These are phyloP conservation scores for Persicaria maculosa DNA, from an alignment of 148 eudicot genomes.

Conservation along the genomic window DNA sequence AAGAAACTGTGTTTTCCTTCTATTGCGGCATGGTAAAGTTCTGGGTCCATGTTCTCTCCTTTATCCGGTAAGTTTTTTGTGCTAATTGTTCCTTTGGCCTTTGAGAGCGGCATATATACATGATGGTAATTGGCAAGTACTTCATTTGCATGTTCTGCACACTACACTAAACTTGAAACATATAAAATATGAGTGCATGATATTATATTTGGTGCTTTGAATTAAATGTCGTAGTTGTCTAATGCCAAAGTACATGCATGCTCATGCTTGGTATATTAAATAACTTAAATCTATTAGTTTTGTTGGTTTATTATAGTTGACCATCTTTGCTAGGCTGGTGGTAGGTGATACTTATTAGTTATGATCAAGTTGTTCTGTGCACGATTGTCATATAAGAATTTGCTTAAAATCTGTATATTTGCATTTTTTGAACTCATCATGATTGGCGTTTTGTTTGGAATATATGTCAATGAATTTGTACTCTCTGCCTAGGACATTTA, in stretches of 20 bases:
- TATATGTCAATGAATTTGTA: too few relatives aligned
- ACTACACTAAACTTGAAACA: not conserved
- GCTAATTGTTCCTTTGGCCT: not conserved
- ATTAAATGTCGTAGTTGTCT: not conserved
- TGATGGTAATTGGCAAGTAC: not conserved
- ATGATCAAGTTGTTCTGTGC: conserved; percentile 7
- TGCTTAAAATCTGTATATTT: not conserved
- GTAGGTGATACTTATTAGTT: not conserved
- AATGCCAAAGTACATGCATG: conserved; percentile 5
- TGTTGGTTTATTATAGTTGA: conserved; percentile 5
- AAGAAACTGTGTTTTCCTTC: conserved; percentile 25
- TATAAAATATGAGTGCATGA: not conserved
- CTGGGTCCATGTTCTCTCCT: conserved; percentile 20
- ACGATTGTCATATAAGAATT: not conserved
- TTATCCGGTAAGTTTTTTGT: not conserved
- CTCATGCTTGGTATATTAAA: not conserved
- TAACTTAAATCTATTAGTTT: not conserved
- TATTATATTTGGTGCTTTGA: not conserved
- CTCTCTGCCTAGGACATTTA: too few relatives aligned
- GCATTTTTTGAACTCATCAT: not conserved
- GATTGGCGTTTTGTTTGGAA: too few relatives aligned
- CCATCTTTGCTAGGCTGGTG: conserved; percentile 7
- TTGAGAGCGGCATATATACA: not conserved
- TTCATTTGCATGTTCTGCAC: conserved; percentile 11
- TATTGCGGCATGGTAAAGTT: conserved; percentile 25